Base-by-base conservation (phyloP, 2,329 filamentous ascomycete genomes). In the Orbilia javanica region DNA sequence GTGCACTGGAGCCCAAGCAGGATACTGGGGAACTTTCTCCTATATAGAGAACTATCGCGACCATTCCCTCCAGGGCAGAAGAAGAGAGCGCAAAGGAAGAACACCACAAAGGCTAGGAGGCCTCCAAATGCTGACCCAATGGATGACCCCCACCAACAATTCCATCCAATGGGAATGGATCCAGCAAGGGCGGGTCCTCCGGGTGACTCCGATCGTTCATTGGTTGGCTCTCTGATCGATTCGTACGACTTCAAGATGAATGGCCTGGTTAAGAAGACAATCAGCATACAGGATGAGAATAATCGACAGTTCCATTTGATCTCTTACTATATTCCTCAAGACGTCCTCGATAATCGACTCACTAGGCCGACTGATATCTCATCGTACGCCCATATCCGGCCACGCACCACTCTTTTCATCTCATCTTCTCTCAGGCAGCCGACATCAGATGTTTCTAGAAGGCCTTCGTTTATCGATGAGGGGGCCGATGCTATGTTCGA, bases 241-340 rank as follows among this genome's bases (percentile, higher is more conserved):
- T 94, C 92, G 0, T 97, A 97, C 81, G 89, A 90, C 34, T 97
- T 97, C 87, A 96, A 96, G 82, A 87, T 90, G 13, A 88, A 90
- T 0, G 94, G 94, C 0, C 85, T 97, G 46, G 89, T 97, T 79
- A 97, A 97, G 87, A 97, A 97, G 86, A 97, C 94, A 0, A 94
- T 97, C 84, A 95, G 91, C 81, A 89, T 97, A 44, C 90, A 88
- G 1, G 90, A 91, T 63, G 88, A 91, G 27, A 91, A 91, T 1
- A 88, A 94, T 1, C 90, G 90, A 1, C 74, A 78, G 11, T 94
- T 97, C 82, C 94, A 97, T 82, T 85, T 97, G 64, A 93, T 97
- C 46, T 94, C 92, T 15, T 97, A 97, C 83, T 97, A 97, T 85
- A 93, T 86, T 50, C 87, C 95, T 10, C 89, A 93, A 4, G 93